A percentile compares a stretch with the other conserved stretches of the same genome.
Conservation (phyloP, 2,329 filamentous ascomycete genomes). For the Gliomastix tumulicola region DNA sequence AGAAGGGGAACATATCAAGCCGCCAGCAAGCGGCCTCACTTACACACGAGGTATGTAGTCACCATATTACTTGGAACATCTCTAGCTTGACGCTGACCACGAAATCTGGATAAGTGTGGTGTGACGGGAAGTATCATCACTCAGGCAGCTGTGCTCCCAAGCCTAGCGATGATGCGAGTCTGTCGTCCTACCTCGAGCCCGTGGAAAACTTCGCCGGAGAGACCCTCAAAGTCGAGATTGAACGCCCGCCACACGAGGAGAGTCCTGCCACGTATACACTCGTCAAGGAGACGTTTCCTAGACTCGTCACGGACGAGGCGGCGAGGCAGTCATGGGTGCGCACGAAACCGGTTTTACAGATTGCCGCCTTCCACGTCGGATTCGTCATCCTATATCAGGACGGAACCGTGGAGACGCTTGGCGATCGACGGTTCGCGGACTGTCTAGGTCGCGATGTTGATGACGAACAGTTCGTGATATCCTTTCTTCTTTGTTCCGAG, state of each 20-base stretch:
- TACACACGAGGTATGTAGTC: constrained; percentile 40
- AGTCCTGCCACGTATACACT: not conserved
- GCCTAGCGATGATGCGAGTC: too few species aligned
- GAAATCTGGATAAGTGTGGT: too few species aligned
- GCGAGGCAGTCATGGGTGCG: constrained; percentile 13
- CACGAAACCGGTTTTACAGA: constrained; percentile 22
- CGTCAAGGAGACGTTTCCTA: not conserved
- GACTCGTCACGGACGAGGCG: not conserved
- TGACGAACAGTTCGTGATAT: constrained; percentile 15
- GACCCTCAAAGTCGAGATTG: too few species aligned
- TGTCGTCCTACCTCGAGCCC: too few species aligned
- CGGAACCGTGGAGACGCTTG: constrained; percentile 43
- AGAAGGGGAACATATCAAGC: constrained; percentile 21
- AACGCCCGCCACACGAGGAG: too few species aligned
- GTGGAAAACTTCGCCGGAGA: too few species aligned
- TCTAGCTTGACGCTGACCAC: too few species aligned
- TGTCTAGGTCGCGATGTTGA: constrained; percentile 44
- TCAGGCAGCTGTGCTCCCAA: too few species aligned
- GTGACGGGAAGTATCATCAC: too few species aligned
- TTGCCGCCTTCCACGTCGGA: constrained; percentile 40
- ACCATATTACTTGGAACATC: too few species aligned
- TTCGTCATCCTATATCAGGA: constrained; percentile 37
- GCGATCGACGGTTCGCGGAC: constrained; percentile 50
- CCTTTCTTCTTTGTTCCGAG: too few species aligned
- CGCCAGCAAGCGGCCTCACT: constrained; percentile 26